Conservation (phyloP, 2,329 filamentous ascomycete species). For the Calonectria fujianensis region DNA sequence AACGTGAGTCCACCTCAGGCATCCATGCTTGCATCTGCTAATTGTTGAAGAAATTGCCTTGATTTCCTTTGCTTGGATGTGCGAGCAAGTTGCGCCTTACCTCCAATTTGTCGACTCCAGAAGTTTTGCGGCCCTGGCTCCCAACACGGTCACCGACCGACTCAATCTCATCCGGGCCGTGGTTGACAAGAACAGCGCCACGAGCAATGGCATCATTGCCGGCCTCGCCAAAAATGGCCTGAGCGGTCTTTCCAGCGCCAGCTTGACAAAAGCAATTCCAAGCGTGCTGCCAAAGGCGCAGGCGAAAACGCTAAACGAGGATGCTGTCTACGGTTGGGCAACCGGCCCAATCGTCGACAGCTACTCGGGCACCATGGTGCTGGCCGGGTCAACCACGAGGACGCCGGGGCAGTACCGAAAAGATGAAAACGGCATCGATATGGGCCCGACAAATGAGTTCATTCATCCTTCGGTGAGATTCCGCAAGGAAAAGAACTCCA, state of each 20-base stretch:
- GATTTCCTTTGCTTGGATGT: constrained; percentile 22
- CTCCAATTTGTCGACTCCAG: neutral
- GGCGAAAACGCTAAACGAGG: neutral
- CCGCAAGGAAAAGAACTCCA: constrained; percentile 9
- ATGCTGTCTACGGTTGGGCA: constrained; percentile 1
- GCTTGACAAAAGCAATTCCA: neutral
- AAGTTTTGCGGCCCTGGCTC: neutral
- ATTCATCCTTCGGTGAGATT: constrained; percentile 6
- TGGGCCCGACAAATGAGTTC: constrained; percentile 1
- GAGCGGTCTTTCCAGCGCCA: neutral
- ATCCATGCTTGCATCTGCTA: neutral
- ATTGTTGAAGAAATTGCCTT: constrained; percentile 4
- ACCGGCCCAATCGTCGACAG: constrained; percentile 14
- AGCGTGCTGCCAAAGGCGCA: neutral
- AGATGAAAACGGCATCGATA: constrained; percentile 1
- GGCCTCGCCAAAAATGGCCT: neutral
- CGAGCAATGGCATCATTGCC: neutral
- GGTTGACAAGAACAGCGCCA: neutral
- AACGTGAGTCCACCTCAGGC: neutral
- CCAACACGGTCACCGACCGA: constrained; percentile 8
- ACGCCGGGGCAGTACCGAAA: constrained; percentile 7
- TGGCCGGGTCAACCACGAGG: constrained; percentile 15
- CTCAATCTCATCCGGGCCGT: constrained; percentile 7
- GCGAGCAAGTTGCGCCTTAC: constrained; percentile 1
- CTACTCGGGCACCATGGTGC: constrained; percentile 9